Conservation (phyloP, 2,329 filamentous ascomycete species). For the Chrysosphaeria jannelii region DNA sequence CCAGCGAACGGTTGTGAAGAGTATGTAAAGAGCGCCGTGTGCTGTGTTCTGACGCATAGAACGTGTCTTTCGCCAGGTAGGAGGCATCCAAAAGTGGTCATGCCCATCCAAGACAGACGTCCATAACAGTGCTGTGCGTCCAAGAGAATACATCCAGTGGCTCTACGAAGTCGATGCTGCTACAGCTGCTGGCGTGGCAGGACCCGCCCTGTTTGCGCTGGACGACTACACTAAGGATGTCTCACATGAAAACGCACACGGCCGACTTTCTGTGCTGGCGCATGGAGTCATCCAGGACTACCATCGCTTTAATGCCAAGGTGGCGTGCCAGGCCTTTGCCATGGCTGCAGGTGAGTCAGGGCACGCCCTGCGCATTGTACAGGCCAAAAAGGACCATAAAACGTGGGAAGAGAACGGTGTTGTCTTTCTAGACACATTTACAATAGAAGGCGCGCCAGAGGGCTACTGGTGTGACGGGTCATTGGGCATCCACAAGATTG, state of each 20-base stretch:
- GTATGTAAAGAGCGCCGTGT: background rate
- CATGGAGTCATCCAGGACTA: conserved; percentile 21
- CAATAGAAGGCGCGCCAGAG: conserved; percentile 12
- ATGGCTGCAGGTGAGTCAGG: conserved; percentile 24
- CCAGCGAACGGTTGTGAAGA: no score
- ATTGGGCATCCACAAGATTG: conserved; percentile 18
- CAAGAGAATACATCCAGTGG: conserved; percentile 15
- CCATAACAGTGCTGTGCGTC: background rate
- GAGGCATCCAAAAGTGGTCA: background rate
- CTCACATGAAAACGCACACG: conserved; percentile 1
- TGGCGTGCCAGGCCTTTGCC: conserved; percentile 12
- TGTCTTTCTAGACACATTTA: conserved; percentile 16
- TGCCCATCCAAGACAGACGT: background rate
- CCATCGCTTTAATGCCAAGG: conserved; percentile 5
- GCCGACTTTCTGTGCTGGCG: conserved; percentile 14
- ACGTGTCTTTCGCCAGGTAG: background rate
- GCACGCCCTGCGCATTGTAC: conserved; percentile 23
- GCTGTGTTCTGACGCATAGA: conserved; percentile 4
- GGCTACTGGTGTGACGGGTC: conserved; percentile 24
- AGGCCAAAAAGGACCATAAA: conserved; percentile 18
- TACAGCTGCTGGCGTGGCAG: conserved; percentile 12
- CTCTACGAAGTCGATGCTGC: conserved; percentile 20
- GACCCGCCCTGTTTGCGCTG: conserved; percentile 8
- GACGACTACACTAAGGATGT: conserved; percentile 9
- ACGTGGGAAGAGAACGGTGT: conserved; percentile 20